Percentiles rank a stretch among this genome's conserved stretches.
Evolutionary conservation across 2,329 filamentous ascomycete species (phyloP).

Genomic region (Sporothrix dimorphospora): DNA sequence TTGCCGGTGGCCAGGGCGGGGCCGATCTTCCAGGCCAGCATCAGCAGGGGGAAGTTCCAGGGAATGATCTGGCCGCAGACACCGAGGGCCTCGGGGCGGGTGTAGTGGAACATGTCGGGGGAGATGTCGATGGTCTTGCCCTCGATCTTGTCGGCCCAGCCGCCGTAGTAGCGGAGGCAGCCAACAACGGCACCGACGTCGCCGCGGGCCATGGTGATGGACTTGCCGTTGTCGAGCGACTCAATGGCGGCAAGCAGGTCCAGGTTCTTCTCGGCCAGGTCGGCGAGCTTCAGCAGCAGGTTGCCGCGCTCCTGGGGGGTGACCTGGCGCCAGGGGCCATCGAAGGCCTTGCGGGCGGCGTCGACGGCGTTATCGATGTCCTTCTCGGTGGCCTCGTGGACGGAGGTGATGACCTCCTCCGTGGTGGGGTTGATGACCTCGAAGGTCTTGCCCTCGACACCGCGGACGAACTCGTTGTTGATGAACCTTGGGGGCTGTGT

Average conservation of each 20-base stretch:
- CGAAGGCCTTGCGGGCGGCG: constrained; percentile 84
- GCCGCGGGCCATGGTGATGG: constrained; percentile 72
- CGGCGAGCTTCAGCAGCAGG: constrained; percentile 74
- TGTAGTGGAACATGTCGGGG: constrained; percentile 82
- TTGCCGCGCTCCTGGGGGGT: constrained; percentile 72
- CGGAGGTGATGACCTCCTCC: constrained; percentile 81
- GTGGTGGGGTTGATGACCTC: constrained; percentile 88
- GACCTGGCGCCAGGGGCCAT: constrained; percentile 69
- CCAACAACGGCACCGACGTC: constrained; percentile 70
- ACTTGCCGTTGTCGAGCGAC: constrained; percentile 87
- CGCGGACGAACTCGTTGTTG: constrained; percentile 88
- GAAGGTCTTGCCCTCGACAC: constrained; percentile 85
- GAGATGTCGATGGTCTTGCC: constrained; percentile 84
- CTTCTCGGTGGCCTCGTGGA: constrained; percentile 86
- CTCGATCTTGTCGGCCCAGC: constrained; percentile 89
- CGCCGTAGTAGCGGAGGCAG: constrained; percentile 83
- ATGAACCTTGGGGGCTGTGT: constrained; percentile 68
- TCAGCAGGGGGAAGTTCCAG: constrained; percentile 85
- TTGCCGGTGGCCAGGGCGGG: constrained; percentile 74
- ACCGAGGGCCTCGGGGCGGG: constrained; percentile 75
- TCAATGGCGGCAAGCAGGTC: constrained; percentile 81
- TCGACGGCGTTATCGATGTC: constrained; percentile 79
- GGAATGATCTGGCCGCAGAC: constrained; percentile 88
- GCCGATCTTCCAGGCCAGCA: constrained; percentile 82
- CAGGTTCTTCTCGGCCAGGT: constrained; percentile 76